phyloP scores from a whole-genome alignment of 1,284 basidiomycete genomes.

The Ceratobasidium sp. region DNA sequence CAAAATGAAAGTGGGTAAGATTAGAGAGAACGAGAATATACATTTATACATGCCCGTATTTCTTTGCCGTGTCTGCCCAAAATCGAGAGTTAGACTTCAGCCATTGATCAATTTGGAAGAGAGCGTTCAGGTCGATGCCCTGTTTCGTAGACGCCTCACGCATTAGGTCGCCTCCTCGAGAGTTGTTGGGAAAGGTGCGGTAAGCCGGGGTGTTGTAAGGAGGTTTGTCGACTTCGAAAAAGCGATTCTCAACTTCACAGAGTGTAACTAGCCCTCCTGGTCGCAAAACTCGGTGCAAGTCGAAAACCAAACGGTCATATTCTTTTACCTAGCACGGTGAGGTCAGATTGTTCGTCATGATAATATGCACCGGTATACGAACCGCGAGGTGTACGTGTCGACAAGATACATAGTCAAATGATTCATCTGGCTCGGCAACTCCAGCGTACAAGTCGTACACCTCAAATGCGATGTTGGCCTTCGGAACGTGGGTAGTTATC shows the following conservation, averaged over 20 bases:
- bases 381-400: constrained; percentile 34
- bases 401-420: constrained; percentile 43
- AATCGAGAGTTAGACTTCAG: constrained; percentile 10
- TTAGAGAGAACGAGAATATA: too few relatives aligned
- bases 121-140: constrained; percentile 19
- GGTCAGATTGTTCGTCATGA: too few relatives aligned
- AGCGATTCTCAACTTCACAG: constrained; percentile 27
- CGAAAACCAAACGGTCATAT: constrained; percentile 40
- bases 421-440: constrained; percentile 32
- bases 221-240: constrained; percentile 34
- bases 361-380: too few relatives aligned
- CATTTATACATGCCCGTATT: constrained; percentile 27
- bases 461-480: constrained; percentile 32
- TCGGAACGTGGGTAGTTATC: constrained; percentile 12
- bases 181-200: neutral
- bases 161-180: neutral
- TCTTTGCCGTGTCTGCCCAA: constrained; percentile 11
- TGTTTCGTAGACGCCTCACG: constrained; percentile 2
- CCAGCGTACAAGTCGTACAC: constrained; percentile 40
- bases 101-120: constrained; percentile 23
- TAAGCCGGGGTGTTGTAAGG: constrained; percentile 13
- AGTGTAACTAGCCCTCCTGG: constrained; percentile 28
- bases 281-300: constrained; percentile 26
- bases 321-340: constrained; percentile 36
- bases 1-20: too few relatives aligned